Evolutionary conservation across 495 filamentous ascomycete species (phyloP).

Genomic region (Amphirosellinia nigrospora): DNA sequence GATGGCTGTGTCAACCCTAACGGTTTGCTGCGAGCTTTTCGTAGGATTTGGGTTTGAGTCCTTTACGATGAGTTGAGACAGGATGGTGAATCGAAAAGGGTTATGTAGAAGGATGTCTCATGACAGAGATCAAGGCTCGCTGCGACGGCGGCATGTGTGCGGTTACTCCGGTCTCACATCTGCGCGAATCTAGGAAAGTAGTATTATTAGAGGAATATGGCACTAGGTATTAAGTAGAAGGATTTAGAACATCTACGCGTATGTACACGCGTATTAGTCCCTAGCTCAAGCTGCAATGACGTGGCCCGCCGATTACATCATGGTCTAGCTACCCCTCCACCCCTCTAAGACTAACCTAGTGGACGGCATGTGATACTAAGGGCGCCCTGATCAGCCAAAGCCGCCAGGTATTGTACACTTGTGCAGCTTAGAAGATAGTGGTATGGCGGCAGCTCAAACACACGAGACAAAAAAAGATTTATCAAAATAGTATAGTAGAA

Average conservation of each 20-base stretch:
- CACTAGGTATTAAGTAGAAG: too few species aligned
- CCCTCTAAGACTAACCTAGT: background rate
- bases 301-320: slow-evolving; percentile 5
- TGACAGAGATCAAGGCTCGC: background rate
- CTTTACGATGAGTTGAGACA: background rate
- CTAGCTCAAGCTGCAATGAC: too few species aligned
- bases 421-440: too few species aligned
- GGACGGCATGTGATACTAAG: background rate
- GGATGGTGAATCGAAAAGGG: background rate
- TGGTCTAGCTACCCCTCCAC: background rate
- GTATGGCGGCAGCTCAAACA: background rate
- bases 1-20: slow-evolving; percentile 18
- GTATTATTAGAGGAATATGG: background rate
- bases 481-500: background rate
- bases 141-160: background rate
- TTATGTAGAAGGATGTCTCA: background rate
- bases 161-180: background rate
- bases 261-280: too few species aligned
- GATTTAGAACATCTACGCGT: too few species aligned
- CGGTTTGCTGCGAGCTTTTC: slow-evolving; percentile 21
- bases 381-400: background rate
- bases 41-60: slow-evolving; percentile 31
- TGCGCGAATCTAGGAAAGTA: background rate
- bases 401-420: background rate
- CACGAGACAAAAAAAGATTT: background rate